Base-by-base conservation (phyloP, 225 moss, liverwort and hornwort genomes). In the Climacium dendroides region DNA sequence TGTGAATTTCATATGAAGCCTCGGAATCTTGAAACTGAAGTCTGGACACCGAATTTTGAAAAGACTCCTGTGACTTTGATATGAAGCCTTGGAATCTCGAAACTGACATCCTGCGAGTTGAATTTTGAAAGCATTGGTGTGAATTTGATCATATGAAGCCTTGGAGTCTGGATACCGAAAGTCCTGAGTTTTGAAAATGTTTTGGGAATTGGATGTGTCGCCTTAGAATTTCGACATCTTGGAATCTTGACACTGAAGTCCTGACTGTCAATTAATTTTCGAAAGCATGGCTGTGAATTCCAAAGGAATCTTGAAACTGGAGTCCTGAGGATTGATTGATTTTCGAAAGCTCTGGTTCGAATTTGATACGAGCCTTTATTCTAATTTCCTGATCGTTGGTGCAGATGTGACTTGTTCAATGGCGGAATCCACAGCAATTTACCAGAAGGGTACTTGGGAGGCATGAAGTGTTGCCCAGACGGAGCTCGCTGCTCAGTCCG, bases 391-490 rank as follows among this genome's bases (percentile, higher is more conserved):
- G 26, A 37, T 34, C 74, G 18, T 8, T 60, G 60, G n/a, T 79
- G 81, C 86, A 92, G 90, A 84, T 90, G 90, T n/a, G 63, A 92
- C 84, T 59, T 87, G 25, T 92, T 91, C 65, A 76, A 88, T 6
- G 81, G 90, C 39, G 71, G 82, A 43, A 75, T 84, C 37, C 87
- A 74, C 73, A 48, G 34, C 23, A 43, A 77, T 53, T 62, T 90
- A 26, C 84, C 80, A 35, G 89, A 89, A 37, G 82, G 82, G 11
- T 92, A 93, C 60, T 7, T 85, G 74, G 93, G 93, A 15, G 93
- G 92, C 48, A 78, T 89, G 85, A 83, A 28, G 34, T 93, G 93
- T 62, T 92, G 90, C 87, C 57, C 71, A 5, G 90, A 90, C 37
- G 92, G 79, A 77, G 69, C 90, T 79, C 87, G 83, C 80, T 93